Evolutionary conservation across 2,329 filamentous ascomycete genomes (phyloP).

Genomic region (Claviceps sorghi): DNA sequence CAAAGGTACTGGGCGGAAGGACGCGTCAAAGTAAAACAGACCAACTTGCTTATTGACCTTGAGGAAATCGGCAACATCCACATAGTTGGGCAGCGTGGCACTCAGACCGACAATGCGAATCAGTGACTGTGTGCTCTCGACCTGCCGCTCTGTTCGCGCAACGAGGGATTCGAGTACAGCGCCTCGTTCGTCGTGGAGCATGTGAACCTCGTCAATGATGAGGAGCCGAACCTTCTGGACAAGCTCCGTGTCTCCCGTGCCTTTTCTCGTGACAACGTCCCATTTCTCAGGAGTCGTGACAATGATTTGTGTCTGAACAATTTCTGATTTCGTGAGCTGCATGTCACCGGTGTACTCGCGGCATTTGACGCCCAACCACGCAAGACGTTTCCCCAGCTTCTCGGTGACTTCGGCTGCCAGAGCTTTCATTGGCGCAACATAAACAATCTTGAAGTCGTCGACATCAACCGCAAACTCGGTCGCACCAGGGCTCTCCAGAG

Average conservation of each 20-base stretch:
- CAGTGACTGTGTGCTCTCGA: constrained; percentile 93
- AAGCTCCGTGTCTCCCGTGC: constrained; percentile 90
- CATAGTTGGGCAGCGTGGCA: constrained; percentile 88
- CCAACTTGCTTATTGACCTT: constrained; percentile 89
- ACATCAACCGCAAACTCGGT: constrained; percentile 68
- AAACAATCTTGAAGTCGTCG: constrained; percentile 95
- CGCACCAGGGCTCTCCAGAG: constrained; percentile 56
- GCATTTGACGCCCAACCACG: constrained; percentile 85
- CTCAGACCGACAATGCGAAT: constrained; percentile 94
- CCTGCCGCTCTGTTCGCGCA: constrained; percentile 84
- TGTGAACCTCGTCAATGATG: constrained; percentile 98
- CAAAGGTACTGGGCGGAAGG: constrained; percentile 87
- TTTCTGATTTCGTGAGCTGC: constrained; percentile 94
- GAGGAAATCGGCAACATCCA: constrained; percentile 93
- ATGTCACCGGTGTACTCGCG: constrained; percentile 96
- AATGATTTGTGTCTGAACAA: constrained; percentile 91
- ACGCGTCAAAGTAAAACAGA: constrained; percentile 91
- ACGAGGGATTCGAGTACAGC: constrained; percentile 93
- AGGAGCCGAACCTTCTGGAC: constrained; percentile 93
- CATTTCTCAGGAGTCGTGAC: constrained; percentile 98
- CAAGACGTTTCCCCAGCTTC: constrained; percentile 79
- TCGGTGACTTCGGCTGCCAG: constrained; percentile 91
- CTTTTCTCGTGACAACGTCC: constrained; percentile 96
- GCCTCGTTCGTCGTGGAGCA: constrained; percentile 96
- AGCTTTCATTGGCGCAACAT: constrained; percentile 98